A percentile compares a stretch with the other conserved stretches of the same genome.
Evolutionary conservation across 1,139 yeast genomes (phyloP).

Genomic region (Candida sanyaensis): DNA sequence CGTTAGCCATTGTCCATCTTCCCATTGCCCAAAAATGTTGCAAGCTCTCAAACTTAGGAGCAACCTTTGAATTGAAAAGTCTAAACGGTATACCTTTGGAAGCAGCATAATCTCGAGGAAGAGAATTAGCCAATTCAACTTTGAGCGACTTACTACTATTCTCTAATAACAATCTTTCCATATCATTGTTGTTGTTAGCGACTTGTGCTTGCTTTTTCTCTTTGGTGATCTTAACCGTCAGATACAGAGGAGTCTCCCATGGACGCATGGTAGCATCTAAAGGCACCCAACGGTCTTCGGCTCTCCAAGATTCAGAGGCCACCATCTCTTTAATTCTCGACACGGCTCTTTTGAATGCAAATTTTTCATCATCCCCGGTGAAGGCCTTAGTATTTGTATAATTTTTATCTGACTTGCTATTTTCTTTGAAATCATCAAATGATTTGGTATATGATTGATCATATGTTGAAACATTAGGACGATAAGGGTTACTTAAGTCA

Average conservation of each 20-base stretch:
- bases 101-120: slow-evolving; percentile 29
- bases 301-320: slow-evolving; percentile 55
- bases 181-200: not conserved
- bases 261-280: slow-evolving; percentile 55
- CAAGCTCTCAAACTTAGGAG: slow-evolving; percentile 49
- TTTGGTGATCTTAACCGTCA: not conserved
- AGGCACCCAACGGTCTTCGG: slow-evolving; percentile 53
- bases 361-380: slow-evolving; percentile 77
- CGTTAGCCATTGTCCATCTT: slow-evolving; percentile 51
- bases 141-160: slow-evolving; percentile 15
- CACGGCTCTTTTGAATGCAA: slow-evolving; percentile 73
- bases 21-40: slow-evolving; percentile 72
- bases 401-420: slow-evolving; percentile 21
- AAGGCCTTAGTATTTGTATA: slow-evolving; percentile 57
- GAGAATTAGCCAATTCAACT: slow-evolving; percentile 14
- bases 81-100: slow-evolving; percentile 27
- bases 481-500: slow-evolving; percentile 61
- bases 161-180: slow-evolving; percentile 7
- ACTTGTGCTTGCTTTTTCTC: not conserved
- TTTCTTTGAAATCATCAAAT: slow-evolving; percentile 30
- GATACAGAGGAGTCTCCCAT: slow-evolving; percentile 46
- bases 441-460: slow-evolving; percentile 43
- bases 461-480: slow-evolving; percentile 70
- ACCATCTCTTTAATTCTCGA: slow-evolving; percentile 72
- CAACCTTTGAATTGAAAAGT: slow-evolving; percentile 29